Base-by-base conservation (phyloP, 495 filamentous ascomycete genomes). In the Aspergillus saccharolyticus region DNA sequence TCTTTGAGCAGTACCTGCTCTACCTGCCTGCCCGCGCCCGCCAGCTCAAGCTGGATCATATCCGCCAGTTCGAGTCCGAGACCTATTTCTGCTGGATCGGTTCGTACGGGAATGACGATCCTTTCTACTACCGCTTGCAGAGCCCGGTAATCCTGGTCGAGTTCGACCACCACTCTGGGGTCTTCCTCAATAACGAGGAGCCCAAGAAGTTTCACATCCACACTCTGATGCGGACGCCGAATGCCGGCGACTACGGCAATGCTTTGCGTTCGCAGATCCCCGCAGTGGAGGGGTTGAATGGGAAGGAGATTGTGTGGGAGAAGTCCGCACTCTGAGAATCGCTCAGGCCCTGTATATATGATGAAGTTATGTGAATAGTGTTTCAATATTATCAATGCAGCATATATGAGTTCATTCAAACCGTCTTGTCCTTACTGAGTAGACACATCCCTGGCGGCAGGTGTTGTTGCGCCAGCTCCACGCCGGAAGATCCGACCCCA, bases 51-150 rank as follows among this genome's bases (percentile, higher is more conserved):
- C 59, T 89, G 21, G 69, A 69, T 17, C 75, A 84, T 21, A 72
- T 84, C 20, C 71, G 75, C 50, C 62, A 55, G 14, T 75, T 78
- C 66, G 80, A 86, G 44, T 64, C 66, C 42, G 85, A 90, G 77
- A 91, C 87, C 56, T 85, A 86, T 60, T 91, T 89, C 61, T 77
- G 77, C 59, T 91, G 88, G 88, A 89, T 90, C 58, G 88, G 88
- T 8, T 83, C 80, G 0, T 82, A 68, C 56, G 83, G 78, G 6
- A 79, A 89, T 47, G 73, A 80, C 1, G 85, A 89, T 64, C 76
- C 88, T 7, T 91, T 89, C 63, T 91, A 92, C 64, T 92, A 84
- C 62, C 78, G 88, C 4, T 78, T 92, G 17, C 87, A 90, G 70
- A 89, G 81, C 60, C 87, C 87, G 0, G 85, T 90, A 1, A 72